Base-by-base conservation (phyloP, 495 filamentous ascomycete genomes). In the Paragyromitra xinjiangensis region DNA sequence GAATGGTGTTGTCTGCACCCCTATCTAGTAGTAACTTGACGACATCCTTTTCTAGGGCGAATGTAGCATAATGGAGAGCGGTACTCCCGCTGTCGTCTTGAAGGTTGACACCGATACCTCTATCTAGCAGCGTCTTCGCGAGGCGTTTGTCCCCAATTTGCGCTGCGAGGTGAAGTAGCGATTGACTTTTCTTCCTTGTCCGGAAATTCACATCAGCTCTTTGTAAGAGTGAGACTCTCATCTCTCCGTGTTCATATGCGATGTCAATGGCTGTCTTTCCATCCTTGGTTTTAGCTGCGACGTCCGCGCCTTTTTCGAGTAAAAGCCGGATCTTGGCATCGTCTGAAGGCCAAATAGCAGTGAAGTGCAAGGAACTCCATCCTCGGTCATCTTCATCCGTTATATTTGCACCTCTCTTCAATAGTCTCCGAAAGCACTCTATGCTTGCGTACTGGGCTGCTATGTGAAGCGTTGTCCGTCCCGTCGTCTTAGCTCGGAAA, bases 201-300 rank as follows among this genome's bases (percentile, higher is more conserved):
- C 69, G 16, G n/a, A 71, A 53, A 8, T 19, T 34, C 8, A 14
- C 50, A 24, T 64, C 9, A 39, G 69, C 56, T 42, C 24, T 22
- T 14, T 53, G n/a, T 2, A 71, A 3, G 16, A 71, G 44, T 6
- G 69, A 37, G 2, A 58, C 29, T 12, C 14, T 40, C 16, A 71
- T 19, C 19, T 63, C 3, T 1, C 69, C 58, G 6, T 50, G 24
- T 12, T 37, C n/a, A 19, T 22, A 63, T 40, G 58, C 69, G 12
- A 71, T 12, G 42, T 71, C 69, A 3, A 71, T 63, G 7, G 45
- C 26, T 16, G 69, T 71, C 29, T 50, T 53, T 40, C 56, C 56
- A 22, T 51, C 56, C 1, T 6, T 5, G 0, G 56, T 71, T 26
- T 63, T 63, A 14, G 26, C 11, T 12, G 29, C 22, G 16, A 14